Conservation (phyloP, 2,329 filamentous ascomycete genomes). For the Claviceps sp. region DNA sequence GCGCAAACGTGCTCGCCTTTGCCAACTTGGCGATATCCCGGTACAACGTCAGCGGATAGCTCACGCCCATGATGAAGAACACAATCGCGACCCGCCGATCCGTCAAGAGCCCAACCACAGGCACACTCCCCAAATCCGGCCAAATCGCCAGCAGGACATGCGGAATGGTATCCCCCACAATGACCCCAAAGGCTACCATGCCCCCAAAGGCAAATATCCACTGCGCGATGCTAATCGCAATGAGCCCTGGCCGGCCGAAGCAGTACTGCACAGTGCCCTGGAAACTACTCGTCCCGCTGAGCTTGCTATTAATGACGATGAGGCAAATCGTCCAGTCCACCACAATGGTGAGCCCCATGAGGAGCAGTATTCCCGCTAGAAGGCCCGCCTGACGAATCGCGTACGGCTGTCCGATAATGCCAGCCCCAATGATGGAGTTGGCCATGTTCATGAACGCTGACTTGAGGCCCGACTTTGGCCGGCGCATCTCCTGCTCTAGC, state of each 20-base stretch:
- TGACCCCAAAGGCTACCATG: conserved; percentile 97
- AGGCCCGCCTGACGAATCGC: conserved; percentile 90
- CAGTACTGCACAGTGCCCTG: conserved; percentile 94
- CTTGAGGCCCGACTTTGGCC: conserved; percentile 73
- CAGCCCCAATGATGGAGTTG: conserved; percentile 84
- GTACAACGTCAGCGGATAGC: conserved; percentile 85
- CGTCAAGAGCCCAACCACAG: conserved; percentile 70
- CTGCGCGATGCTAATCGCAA: conserved; percentile 82
- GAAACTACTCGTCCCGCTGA: conserved; percentile 86
- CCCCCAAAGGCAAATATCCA: conserved; percentile 98
- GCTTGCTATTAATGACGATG: conserved; percentile 94
- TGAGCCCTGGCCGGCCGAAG: conserved; percentile 74
- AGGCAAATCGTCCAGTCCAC: conserved; percentile 97
- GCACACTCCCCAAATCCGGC: conserved; percentile 56
- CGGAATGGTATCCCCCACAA: conserved; percentile 91
- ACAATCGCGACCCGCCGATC: conserved; percentile 75
- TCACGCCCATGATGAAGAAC: conserved; percentile 74
- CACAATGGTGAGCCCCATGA: conserved; percentile 66
- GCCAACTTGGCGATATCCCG: conserved; percentile 96
- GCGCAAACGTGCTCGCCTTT: conserved; percentile 85
- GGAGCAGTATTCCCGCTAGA: conserved; percentile 61
- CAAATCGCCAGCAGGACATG: conserved; percentile 76
- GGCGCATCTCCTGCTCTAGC: conserved; percentile 39
- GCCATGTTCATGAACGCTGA: conserved; percentile 99
- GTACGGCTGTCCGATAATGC: conserved; percentile 78